Evolutionary conservation across 805 yeast species (phyloP).

Genomic region (Cyberlindnera sargentensis): DNA sequence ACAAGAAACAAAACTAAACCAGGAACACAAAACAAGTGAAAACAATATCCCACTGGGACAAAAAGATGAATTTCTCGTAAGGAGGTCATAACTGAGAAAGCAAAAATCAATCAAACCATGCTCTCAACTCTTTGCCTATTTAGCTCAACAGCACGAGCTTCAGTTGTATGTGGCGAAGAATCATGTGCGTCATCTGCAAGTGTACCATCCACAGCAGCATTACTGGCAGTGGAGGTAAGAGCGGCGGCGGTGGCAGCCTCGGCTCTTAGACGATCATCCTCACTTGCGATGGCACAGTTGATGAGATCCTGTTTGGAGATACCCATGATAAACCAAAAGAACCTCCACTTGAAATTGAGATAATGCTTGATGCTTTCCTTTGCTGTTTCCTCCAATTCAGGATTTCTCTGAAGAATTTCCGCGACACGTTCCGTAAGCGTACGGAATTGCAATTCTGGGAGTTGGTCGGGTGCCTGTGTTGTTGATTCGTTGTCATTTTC

Average conservation of each 20-base stretch:
- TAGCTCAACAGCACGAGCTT: not conserved
- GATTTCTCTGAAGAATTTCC: constrained; percentile 34
- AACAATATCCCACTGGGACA: no score
- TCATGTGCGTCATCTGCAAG: no score
- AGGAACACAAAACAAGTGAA: no score
- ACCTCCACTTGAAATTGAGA: constrained; percentile 23
- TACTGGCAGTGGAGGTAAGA: not conserved
- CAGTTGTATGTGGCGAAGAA: no score
- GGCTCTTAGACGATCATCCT: constrained; percentile 7
- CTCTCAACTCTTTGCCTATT: not conserved
- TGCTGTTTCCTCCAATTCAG: constrained; percentile 40
- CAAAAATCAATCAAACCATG: not conserved
- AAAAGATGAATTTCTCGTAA: not conserved
- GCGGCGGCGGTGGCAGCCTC: not conserved
- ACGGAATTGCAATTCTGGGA: constrained; percentile 30
- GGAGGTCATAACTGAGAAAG: not conserved
- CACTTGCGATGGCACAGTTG: constrained; percentile 39
- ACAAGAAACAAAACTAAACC: no score
- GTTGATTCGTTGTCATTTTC: constrained; percentile 22
- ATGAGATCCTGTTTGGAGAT: constrained; percentile 40
- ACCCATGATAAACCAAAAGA: constrained; percentile 55
- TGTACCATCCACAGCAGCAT: not conserved
- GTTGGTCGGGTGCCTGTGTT: constrained; percentile 1
- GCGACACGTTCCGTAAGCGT: constrained; percentile 37
- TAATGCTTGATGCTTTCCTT: constrained; percentile 30